Evolutionary conservation across 805 yeast species (phyloP).

Genomic region (Candida chauliodis): DNA sequence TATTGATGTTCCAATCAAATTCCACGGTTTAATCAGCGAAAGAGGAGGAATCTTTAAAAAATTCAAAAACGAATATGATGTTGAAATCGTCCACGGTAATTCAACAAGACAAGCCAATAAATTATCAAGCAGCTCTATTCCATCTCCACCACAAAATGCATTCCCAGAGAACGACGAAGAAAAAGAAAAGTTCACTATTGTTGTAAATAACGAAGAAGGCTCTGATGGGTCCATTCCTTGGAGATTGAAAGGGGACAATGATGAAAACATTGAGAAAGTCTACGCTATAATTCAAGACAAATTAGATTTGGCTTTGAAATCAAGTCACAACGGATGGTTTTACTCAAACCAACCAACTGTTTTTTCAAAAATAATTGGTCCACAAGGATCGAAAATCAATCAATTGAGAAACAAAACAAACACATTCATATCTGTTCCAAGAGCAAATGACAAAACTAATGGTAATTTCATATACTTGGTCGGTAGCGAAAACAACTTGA

Average conservation of each 20-base stretch:
- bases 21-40: slow-evolving; percentile 62
- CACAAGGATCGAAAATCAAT: slow-evolving; percentile 67
- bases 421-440: slow-evolving; percentile 62
- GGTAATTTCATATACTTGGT: slow-evolving; percentile 51
- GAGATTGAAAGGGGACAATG: slow-evolving; percentile 56
- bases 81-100: slow-evolving; percentile 59
- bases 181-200: slow-evolving; percentile 44
- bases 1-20: slow-evolving; percentile 53
- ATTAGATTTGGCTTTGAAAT: slow-evolving; percentile 44
- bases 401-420: slow-evolving; percentile 56
- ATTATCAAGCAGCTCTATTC: slow-evolving; percentile 41
- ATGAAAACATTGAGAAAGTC: slow-evolving; percentile 49
- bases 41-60: slow-evolving; percentile 60
- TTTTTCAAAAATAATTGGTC: slow-evolving; percentile 70
- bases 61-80: slow-evolving; percentile 49
- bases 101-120: slow-evolving; percentile 47
- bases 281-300: slow-evolving; percentile 47
- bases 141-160: slow-evolving; percentile 46
- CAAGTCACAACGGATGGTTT: slow-evolving; percentile 55
- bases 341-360: slow-evolving; percentile 50
- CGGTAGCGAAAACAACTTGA: slow-evolving; percentile 56
- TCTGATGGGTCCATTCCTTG: too few relatives aligned
- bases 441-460: slow-evolving; percentile 43
- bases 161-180: slow-evolving; percentile 34
- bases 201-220: slow-evolving; percentile 21